Conservation (phyloP, 1,284 basidiomycete species). For the Inonotus hispidus region DNA sequence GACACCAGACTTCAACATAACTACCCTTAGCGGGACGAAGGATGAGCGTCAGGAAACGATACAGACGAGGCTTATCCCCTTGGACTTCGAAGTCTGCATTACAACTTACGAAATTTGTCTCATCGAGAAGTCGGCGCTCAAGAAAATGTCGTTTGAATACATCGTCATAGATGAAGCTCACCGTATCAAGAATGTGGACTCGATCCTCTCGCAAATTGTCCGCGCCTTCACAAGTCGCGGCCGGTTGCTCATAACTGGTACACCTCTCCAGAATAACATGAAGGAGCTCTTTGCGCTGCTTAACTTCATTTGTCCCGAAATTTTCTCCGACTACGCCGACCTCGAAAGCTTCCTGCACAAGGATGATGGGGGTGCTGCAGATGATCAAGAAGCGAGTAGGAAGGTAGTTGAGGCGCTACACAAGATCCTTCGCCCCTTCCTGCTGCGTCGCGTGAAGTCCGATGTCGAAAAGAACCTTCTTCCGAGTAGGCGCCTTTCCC, state of each 20-base stretch:
- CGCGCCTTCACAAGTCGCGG: constrained; percentile 87
- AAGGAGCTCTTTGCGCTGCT: constrained; percentile 96
- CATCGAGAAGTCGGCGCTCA: constrained; percentile 87
- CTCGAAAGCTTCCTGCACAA: constrained; percentile 76
- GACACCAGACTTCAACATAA: constrained; percentile 86
- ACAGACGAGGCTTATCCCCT: constrained; percentile 71
- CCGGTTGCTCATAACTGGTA: constrained; percentile 92
- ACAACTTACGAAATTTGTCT: constrained; percentile 98
- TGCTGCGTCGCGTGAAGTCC: constrained; percentile 91
- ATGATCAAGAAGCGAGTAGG: constrained; percentile 84
- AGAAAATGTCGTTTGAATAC: constrained; percentile 97
- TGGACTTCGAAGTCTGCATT: constrained; percentile 93
- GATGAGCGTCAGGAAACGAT: constrained; percentile 88
- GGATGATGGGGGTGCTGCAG: constrained; percentile 66
- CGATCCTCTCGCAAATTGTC: constrained; percentile 93
- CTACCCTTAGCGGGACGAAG: constrained; percentile 82
- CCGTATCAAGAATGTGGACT: constrained; percentile 99
- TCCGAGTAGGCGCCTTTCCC: constrained; percentile 57
- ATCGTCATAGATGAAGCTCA: constrained; percentile 99
- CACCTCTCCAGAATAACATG: constrained; percentile 95
- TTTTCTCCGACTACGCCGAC: constrained; percentile 73
- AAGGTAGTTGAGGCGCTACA: constrained; percentile 97
- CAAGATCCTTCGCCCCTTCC: constrained; percentile 93
- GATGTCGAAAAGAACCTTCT: constrained; percentile 97
- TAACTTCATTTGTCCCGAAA: constrained; percentile 90